These are phyloP conservation scores for Pseudopyricularia javanii DNA, from an alignment of 2,329 filamentous ascomycete species.

Conservation along the genomic window DNA sequence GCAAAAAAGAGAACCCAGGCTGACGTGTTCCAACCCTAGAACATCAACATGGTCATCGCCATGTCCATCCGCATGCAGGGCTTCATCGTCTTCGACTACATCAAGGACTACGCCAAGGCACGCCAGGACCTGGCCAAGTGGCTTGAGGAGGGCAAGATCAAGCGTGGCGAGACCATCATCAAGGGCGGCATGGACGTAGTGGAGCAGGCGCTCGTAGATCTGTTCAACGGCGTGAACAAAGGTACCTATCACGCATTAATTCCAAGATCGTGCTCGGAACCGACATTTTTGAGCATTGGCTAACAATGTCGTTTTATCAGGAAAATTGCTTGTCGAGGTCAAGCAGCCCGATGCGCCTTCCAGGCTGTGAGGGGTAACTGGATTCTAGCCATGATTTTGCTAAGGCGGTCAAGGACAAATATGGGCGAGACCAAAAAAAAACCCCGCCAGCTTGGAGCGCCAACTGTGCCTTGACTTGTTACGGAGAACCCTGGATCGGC, in stretches of 20 bases:
- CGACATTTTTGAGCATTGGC: too few species aligned
- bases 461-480: too few species aligned
- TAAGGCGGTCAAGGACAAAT: too few species aligned
- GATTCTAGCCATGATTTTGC: too few species aligned
- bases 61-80: conserved; percentile 50
- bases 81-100: conserved; percentile 61
- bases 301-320: too few species aligned
- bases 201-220: conserved; percentile 47
- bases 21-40: conserved; percentile 9
- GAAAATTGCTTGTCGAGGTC: conserved; percentile 12
- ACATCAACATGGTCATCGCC: conserved; percentile 14
- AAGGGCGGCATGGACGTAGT: conserved; percentile 55
- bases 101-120: conserved; percentile 42
- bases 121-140: conserved; percentile 50
- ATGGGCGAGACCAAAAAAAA: too few species aligned
- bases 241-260: too few species aligned
- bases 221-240: conserved; percentile 60
- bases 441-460: too few species aligned
- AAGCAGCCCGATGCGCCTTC: conserved; percentile 9
- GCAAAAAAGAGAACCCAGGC: neutral
- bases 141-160: conserved; percentile 60
- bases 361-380: conserved; percentile 7
- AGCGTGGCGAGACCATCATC: conserved; percentile 59
- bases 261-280: too few species aligned
- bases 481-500: too few species aligned